Percentiles rank a stretch among this genome's conserved stretches.
These are phyloP conservation scores for Sorghum bicolor DNA, from an alignment of 176 grass and related monocot species.

Conservation along the genomic window Sorghum_bicolor_NCBIv3 NC_012871.2:2602001-2602500, in stretches of 20 bases:
- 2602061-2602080: conserved; percentile 71
- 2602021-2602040: conserved; percentile 58
- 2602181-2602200: conserved; percentile 48
- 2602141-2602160: conserved; percentile 68
- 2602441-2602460: neutral
- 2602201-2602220: conserved; percentile 59
- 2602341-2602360: conserved; percentile 61
- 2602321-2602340: conserved; percentile 81
- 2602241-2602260: conserved; percentile 46
- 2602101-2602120: neutral
- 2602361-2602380: conserved; percentile 68
- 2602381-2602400: conserved; percentile 41
- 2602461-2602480: neutral
- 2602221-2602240: conserved; percentile 76
- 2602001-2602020: conserved; percentile 36
- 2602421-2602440: neutral
- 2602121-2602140: conserved; percentile 48
- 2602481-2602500: neutral
- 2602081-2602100: conserved; percentile 35
- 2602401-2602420: neutral
- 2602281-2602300: conserved; percentile 53
- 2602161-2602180: conserved; percentile 58
- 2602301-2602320: conserved; percentile 66
- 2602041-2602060: conserved; percentile 60
- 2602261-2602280: conserved; percentile 74